Conservation (phyloP, 805 yeast species). For the Metschnikowia corniflorae region DNA sequence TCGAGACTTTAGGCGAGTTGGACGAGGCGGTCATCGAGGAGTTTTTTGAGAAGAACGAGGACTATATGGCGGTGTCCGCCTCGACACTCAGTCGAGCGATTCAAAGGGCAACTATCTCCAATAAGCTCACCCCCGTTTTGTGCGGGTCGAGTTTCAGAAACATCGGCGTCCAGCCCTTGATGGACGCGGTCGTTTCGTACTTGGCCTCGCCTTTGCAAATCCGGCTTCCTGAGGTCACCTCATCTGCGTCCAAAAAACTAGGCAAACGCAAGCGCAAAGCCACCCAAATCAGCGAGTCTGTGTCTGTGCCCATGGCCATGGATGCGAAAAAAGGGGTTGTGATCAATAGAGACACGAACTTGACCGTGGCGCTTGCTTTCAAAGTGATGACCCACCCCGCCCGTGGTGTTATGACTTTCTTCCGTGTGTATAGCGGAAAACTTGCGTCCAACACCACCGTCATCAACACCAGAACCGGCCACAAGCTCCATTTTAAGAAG, state of each 20-base stretch:
- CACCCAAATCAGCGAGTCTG: constrained; percentile 12
- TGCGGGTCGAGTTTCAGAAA: constrained; percentile 93
- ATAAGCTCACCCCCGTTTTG: constrained; percentile 68
- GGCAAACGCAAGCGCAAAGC: constrained; percentile 18
- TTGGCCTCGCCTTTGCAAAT: constrained; percentile 80
- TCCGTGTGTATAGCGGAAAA: constrained; percentile 84
- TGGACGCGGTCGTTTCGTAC: constrained; percentile 65
- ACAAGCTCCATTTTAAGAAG: constrained; percentile 61
- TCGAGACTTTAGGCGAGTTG: constrained; percentile 80
- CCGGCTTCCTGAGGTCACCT: constrained; percentile 50
- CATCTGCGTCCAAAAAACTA: constrained; percentile 18
- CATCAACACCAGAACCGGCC: constrained; percentile 66
- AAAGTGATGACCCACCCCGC: constrained; percentile 85
- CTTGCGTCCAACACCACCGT: constrained; percentile 60
- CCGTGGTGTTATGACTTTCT: constrained; percentile 78
- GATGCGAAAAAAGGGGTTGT: constrained; percentile 47
- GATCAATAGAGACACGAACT: constrained; percentile 52
- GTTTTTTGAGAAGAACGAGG: constrained; percentile 67
- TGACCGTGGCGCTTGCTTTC: constrained; percentile 81
- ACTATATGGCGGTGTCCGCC: constrained; percentile 63
- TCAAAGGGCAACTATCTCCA: constrained; percentile 55
- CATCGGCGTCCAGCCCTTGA: constrained; percentile 90
- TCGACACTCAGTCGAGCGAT: constrained; percentile 55
- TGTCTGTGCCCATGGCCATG: constrained; percentile 31
- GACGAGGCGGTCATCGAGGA: constrained; percentile 77